Base-by-base conservation (phyloP, 148 eudicot species). In the Polygonum maritimum region DNA sequence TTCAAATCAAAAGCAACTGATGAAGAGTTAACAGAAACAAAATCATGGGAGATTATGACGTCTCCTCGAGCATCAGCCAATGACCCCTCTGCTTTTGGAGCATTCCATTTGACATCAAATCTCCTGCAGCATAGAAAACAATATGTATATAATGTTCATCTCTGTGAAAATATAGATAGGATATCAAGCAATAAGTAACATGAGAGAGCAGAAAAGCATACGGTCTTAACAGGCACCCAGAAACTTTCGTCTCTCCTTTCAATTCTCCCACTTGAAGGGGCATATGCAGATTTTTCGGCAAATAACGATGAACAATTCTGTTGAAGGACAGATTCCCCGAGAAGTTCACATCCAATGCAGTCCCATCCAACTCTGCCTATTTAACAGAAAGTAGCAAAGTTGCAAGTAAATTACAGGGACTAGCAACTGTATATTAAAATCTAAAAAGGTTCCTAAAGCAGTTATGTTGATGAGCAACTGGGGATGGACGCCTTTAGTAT, bases 81-180 rank as follows among this genome's bases (percentile, higher is more conserved):
- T 79, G 98, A 94, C 52, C 97, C 97, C 86, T 94, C 98, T 60
- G 98, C 98, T 89, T 91, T 92, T 74, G 97, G 98, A 54, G 98
- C 97, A 51, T 87, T 90, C 96, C 98, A 94, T 77, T 94, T 94
- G 71, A 94, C 89, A 84, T 94, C 98, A 85, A 94, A 94, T 84
- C 98, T 90, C 92, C 98, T 94, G 80, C 35, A 83, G 75, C 38
- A 78, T 47, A 78, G 78, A 52, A 48, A 10, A 48, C 4, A 35
- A 48, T 19, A 31, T 38, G 76, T 73, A 71, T 63, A 19, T 71
- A 36, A 18, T 36, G 22, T 54, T 49, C 71, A 2, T 67, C 71
- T 6, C 45, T 15, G 21, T 14, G 44, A 67, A 26, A 67, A 35
- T 67, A 21, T 35, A 36, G 69, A 2, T 40, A 18, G 44, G 8